Conservation (phyloP, 257 asterid genomes). For the Nicotiana paniculata region DNA sequence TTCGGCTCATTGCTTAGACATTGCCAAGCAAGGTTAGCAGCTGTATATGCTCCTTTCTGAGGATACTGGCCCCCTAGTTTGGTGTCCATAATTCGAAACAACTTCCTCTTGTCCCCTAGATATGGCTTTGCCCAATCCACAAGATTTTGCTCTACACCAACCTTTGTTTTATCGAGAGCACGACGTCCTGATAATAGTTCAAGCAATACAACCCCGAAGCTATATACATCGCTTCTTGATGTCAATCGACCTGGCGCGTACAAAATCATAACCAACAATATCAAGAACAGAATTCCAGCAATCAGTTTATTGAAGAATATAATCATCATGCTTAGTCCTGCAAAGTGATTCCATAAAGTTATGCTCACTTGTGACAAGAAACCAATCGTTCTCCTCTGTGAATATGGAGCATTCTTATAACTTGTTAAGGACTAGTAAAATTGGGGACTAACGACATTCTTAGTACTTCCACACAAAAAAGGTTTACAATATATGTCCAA, state of each 20-base stretch:
- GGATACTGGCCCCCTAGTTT: conserved; percentile 71
- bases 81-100: conserved; percentile 67
- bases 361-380: not conserved
- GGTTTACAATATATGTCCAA: not conserved
- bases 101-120: conserved; percentile 52
- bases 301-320: not conserved
- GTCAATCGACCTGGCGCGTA: conserved; percentile 49
- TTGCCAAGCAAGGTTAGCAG: conserved; percentile 52
- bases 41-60: conserved; percentile 61
- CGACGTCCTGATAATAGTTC: conserved; percentile 66
- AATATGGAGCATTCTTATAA: not conserved
- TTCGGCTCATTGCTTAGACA: conserved; percentile 55
- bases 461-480: not conserved
- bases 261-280: not conserved
- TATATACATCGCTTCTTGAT: conserved; percentile 65
- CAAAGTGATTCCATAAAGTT: not conserved
- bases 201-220: conserved; percentile 71
- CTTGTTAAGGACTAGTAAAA: not conserved
- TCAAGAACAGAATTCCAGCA: not conserved
- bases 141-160: conserved; percentile 57
- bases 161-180: conserved; percentile 55
- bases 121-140: conserved; percentile 80
- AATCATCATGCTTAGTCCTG: not conserved
- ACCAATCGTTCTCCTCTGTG: not conserved
- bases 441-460: not conserved